Evolutionary conservation across 805 yeast species (phyloP), one percentile per base, ranked within the genome.

Genomic region (Candida multigemmis): DNA sequence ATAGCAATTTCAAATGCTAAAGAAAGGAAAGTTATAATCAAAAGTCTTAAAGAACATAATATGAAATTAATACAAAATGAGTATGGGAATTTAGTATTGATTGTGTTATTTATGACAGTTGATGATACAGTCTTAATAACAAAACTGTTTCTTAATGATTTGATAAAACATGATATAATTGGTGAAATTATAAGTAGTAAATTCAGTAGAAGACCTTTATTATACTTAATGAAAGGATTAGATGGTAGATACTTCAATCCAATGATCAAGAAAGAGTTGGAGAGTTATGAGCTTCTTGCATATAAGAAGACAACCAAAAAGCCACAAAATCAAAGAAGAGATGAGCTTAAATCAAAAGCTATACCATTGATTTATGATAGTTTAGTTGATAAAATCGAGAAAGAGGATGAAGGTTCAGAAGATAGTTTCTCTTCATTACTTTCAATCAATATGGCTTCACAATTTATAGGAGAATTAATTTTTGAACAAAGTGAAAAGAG

Each of bases 91-190:
- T 42, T 67, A 24, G 96, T 87, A 9, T 67, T 87, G 36, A 79
- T 74, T 40, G 71, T 89, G 8, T 60, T 85, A 22, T 77, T 83
- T 54, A 68, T 80, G 71, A 77, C 89, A 15, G 91, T 87, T 31
- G 98, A 89, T 62, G 98, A 89, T 64, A 87, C 97, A 2, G 91
- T 81, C 28, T 64, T 84, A 43, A 69, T 84, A 23, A 65, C 65
- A 50, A 86, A 84, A 53, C 68, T 93, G 0, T 81, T 89, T 46
- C 54, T 64, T 16, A 58, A 65, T 23, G 89, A 77, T 36, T 61
- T 70, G 32, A 50, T 56, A 35, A 50, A 62, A 12, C 60, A 69
- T 16, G 72, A 66, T 17, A 43, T 50, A 10, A 57, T 80, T 44
- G 62, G 66, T 15, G 73, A 70, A 19, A 56, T 84, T 14, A 59